These are phyloP conservation scores for Candida michaelii DNA, from an alignment of 805 yeast genomes.

Conservation along the genomic window DNA sequence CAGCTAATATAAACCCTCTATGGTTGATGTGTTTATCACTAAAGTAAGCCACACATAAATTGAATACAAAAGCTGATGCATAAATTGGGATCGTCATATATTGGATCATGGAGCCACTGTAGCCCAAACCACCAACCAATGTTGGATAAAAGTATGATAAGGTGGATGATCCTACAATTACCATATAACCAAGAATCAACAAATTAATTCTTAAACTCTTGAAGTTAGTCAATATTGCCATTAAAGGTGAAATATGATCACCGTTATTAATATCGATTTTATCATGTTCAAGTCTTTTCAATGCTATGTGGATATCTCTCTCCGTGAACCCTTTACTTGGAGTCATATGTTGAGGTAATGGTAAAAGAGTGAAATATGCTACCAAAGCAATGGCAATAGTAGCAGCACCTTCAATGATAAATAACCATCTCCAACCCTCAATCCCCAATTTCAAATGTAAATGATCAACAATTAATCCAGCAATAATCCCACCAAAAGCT, in stretches of 20 bases:
- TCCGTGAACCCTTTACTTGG: constrained; percentile 9
- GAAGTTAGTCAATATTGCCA: constrained; percentile 4
- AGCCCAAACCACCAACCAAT: constrained; percentile 12
- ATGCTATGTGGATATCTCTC: constrained; percentile 9
- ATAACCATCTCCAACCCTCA: constrained; percentile 58
- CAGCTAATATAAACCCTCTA: constrained; percentile 10
- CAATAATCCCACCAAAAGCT: constrained; percentile 38
- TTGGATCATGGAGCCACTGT: constrained; percentile 11
- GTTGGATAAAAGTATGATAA: constrained; percentile 13
- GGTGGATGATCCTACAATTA: constrained; percentile 12
- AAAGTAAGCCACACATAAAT: constrained; percentile 9
- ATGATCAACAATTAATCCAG: constrained; percentile 30
- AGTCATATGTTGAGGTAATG: constrained; percentile 13
- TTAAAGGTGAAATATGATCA: constrained; percentile 1
- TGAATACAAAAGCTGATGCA: constrained; percentile 10
- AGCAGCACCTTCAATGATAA: constrained; percentile 60
- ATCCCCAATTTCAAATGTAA: constrained; percentile 26
- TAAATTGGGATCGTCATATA: constrained; percentile 14
- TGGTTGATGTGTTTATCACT: constrained; percentile 8
- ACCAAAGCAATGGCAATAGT: constrained; percentile 52
- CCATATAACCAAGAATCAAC: constrained; percentile 11
- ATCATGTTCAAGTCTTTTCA: constrained; percentile 7
- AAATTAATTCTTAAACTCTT: constrained; percentile 11
- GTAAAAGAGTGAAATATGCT: constrained; percentile 26
- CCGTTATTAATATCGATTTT: constrained; percentile 11